Conservation (phyloP, 768 basidiomycete species). For the Tylopilus intermedius region DNA sequence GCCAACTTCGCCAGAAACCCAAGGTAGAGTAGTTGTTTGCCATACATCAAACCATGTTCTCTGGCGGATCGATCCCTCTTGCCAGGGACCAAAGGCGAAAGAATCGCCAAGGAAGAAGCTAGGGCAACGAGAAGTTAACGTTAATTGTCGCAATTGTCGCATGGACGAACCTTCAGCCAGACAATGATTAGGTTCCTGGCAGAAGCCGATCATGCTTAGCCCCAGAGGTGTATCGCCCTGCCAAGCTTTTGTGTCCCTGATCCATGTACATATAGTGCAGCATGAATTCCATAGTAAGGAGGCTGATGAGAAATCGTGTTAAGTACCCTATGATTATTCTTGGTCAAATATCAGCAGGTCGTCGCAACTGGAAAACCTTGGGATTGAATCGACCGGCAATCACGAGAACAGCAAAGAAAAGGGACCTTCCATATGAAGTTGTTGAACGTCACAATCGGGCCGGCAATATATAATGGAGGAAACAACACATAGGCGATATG, state of each 20-base stretch:
- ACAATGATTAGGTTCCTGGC: slow-evolving; percentile 95
- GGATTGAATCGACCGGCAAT: not conserved
- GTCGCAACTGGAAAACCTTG: slow-evolving; percentile 46
- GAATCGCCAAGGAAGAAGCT: slow-evolving; percentile 96
- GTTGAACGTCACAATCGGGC: slow-evolving; percentile 94
- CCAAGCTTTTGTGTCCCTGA: slow-evolving; percentile 89
- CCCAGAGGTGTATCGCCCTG: slow-evolving; percentile 68
- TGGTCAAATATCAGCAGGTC: slow-evolving; percentile 44
- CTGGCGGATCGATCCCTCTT: slow-evolving; percentile 88
- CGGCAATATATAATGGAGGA: slow-evolving; percentile 91
- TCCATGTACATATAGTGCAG: slow-evolving; percentile 96
- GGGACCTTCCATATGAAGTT: slow-evolving; percentile 91
- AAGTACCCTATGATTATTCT: slow-evolving; percentile 50
- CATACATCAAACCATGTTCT: slow-evolving; percentile 99
- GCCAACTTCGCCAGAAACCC: slow-evolving; percentile 97
- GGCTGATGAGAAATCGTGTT: slow-evolving; percentile 61
- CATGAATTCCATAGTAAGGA: slow-evolving; percentile 85
- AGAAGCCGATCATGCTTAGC: slow-evolving; percentile 90
- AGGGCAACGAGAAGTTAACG: slow-evolving; percentile 1
- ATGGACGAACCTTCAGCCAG: slow-evolving; percentile 79
- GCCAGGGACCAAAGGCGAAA: slow-evolving; percentile 90
- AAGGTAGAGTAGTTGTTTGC: slow-evolving; percentile 91
- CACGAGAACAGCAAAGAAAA: not conserved
- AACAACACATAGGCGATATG: slow-evolving; percentile 88
- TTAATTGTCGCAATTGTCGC: not conserved